phyloP scores from a whole-genome alignment of 257 asterid species.

The Solanum appendiculatum region DNA sequence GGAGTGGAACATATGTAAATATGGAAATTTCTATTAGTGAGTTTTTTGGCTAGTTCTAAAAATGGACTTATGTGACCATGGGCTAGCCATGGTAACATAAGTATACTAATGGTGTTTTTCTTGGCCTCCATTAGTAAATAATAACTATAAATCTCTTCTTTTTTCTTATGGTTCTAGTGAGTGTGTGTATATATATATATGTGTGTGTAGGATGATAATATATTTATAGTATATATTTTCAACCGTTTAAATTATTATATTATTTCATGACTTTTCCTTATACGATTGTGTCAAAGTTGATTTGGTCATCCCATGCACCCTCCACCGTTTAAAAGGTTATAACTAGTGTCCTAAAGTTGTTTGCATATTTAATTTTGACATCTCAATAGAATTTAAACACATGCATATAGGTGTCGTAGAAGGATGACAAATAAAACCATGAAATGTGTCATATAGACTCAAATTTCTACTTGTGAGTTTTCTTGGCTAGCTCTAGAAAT shows the following conservation, averaged over 20 bases:
- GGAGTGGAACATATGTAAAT: conserved; percentile 37
- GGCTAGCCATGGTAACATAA: conserved; percentile 3
- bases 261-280: neutral
- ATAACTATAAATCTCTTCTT: neutral
- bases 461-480: conserved; percentile 4
- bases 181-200: no score
- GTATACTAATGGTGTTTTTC: neutral
- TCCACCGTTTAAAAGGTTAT: no score
- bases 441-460: neutral
- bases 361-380: no score
- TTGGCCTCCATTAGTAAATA: neutral
- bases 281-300: neutral
- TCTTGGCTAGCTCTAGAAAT: conserved; percentile 4
- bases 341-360: no score
- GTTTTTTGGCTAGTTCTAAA: conserved; percentile 30
- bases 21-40: conserved; percentile 12
- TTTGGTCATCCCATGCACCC: no score
- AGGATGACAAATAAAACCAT: no score
- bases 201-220: neutral
- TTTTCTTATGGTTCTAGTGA: neutral
- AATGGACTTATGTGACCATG: conserved; percentile 6
- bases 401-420: no score
- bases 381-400: no score
- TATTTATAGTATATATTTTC: neutral
- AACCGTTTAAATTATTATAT: neutral